Evolutionary conservation across 768 basidiomycete species (phyloP).

Genomic region (Mycena floridula): DNA sequence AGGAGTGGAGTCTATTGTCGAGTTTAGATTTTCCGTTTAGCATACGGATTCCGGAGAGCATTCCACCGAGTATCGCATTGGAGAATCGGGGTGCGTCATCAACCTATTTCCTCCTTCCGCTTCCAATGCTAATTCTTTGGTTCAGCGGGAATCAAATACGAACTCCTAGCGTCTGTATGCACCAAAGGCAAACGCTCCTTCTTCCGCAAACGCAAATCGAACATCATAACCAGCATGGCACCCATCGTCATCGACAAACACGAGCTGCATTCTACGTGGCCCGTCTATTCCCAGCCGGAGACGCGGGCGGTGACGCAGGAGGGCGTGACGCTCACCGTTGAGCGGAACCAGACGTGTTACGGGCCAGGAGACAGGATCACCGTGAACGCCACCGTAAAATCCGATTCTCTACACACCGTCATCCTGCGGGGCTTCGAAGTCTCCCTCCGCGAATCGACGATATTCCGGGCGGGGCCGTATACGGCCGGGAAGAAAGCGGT

Average conservation of each 20-base stretch:
- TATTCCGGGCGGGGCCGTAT: conserved; percentile 62
- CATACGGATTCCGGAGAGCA: conserved; percentile 88
- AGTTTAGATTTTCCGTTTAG: conserved; percentile 80
- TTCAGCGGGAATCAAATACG: conserved; percentile 79
- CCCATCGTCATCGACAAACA: conserved; percentile 87
- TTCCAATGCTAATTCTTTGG: neutral
- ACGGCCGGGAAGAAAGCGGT: conserved; percentile 49
- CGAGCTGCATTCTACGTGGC: conserved; percentile 91
- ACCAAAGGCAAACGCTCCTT: conserved; percentile 86
- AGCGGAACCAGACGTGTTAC: conserved; percentile 73
- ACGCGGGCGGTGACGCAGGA: conserved; percentile 60
- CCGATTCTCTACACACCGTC: conserved; percentile 60
- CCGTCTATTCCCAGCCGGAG: conserved; percentile 78
- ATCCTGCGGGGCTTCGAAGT: conserved; percentile 83
- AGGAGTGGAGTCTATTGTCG: conserved; percentile 51
- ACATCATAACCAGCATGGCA: conserved; percentile 59
- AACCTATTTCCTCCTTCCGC: neutral
- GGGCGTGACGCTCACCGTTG: conserved; percentile 68
- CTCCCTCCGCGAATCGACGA: conserved; percentile 68
- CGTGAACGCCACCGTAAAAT: conserved; percentile 66
- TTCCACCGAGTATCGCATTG: conserved; percentile 80
- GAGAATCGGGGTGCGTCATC: conserved; percentile 41
- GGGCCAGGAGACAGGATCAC: conserved; percentile 81
- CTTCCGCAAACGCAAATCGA: conserved; percentile 73
- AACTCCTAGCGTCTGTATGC: conserved; percentile 83